A percentile compares a stretch with the other conserved stretches of the same genome.
Evolutionary conservation across 1,284 basidiomycete genomes (phyloP).

Genomic region (Dichomitus squalens): DNA sequence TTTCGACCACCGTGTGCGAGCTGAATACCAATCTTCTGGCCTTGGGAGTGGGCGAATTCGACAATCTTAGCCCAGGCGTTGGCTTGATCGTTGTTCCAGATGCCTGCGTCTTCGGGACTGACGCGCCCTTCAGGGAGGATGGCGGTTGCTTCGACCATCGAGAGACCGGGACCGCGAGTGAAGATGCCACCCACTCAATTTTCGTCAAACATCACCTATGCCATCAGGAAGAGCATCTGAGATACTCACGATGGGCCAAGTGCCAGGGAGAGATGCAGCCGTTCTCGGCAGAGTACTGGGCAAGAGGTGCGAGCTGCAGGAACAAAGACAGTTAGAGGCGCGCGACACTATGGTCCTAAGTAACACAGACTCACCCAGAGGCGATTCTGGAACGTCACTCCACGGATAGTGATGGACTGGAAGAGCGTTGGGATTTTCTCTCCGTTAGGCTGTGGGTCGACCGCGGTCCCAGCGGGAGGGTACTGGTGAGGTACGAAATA

Average conservation of each 20-base stretch:
- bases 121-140: slow-evolving; percentile 80
- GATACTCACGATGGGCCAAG: slow-evolving; percentile 63
- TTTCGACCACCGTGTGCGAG: slow-evolving; percentile 80
- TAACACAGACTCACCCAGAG: slow-evolving; percentile 46
- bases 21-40: slow-evolving; percentile 71
- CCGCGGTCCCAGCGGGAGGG: slow-evolving; percentile 52
- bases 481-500: slow-evolving; percentile 59
- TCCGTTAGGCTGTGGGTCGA: slow-evolving; percentile 41
- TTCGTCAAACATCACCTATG: neutral
- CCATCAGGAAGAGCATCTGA: neutral
- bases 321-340: neutral
- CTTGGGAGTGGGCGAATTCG: slow-evolving; percentile 66
- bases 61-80: slow-evolving; percentile 67
- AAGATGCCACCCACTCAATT: slow-evolving; percentile 49
- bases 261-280: slow-evolving; percentile 76
- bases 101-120: slow-evolving; percentile 67
- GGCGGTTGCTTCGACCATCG: slow-evolving; percentile 68
- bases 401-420: slow-evolving; percentile 61
- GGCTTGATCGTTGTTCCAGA: slow-evolving; percentile 77
- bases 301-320: slow-evolving; percentile 60
- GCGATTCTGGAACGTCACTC: slow-evolving; percentile 68
- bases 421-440: slow-evolving; percentile 55
- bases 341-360: neutral
- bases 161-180: slow-evolving; percentile 57
- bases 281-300: slow-evolving; percentile 69